Base-by-base conservation (phyloP, 805 yeast species). In the Saccharomycopsis babjevae region DNA sequence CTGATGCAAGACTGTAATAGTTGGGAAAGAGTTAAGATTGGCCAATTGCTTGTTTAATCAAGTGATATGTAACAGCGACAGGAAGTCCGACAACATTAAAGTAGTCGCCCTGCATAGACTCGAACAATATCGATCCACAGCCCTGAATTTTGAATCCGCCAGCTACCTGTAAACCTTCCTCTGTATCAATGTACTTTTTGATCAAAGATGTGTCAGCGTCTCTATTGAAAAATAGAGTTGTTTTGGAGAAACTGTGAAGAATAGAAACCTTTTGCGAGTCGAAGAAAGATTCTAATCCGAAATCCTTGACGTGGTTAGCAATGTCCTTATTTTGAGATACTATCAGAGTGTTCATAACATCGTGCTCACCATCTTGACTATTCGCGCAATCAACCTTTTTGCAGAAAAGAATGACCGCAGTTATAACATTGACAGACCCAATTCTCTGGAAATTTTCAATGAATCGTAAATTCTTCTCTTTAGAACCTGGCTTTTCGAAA, bases 141-240 rank as follows among this genome's bases (percentile, higher is more conserved):
- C 85, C 88, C 72, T 93, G 98, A 62, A 87, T 84, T 67, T 84
- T 84, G 74, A 89, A 92, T 0, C 99, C 99, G 5, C 97, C 99
- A 1, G 98, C 97, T 0, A 89, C 97, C 56, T 79, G 79, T 7
- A 77, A 60, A 0, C 94, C 98, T 70, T 93, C 97, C 25, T 79
- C 85, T 1, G 84, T 74, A 1, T 77, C 78, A 11, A 88, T 86
- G 70, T 93, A 93, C 16, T 77, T 74, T 30, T 79, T 68, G 3
- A 93, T 68, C 46, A 85, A 75, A 3, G 52, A 11, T 11, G 13
- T 16, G n/a, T 76, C 82, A 65, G 82, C 83, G 0, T 83, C 77
- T 15, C 84, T 72, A 1, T 68, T 61, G 8, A 73, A 64, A 25
- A 18, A 42, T 22, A 66, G 59, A 4, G 81, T 66, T 15, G 65